A percentile compares a stretch with the other conserved stretches of the same genome.
Evolutionary conservation across 768 basidiomycete species (phyloP).

Genomic region (Leccinum fibrillosum): DNA sequence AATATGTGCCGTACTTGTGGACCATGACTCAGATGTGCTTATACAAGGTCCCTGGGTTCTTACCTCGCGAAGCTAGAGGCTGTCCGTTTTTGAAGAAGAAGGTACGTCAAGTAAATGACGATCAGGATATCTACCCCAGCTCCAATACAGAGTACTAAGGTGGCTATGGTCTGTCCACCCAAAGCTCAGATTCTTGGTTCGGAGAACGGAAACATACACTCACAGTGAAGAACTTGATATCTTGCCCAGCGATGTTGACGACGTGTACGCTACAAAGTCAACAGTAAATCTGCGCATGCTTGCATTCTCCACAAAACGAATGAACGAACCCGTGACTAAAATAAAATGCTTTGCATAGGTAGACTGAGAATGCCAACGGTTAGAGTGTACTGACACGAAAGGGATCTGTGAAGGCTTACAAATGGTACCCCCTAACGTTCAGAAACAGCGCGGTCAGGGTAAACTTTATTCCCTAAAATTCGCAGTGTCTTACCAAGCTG

Average conservation of each 20-base stretch:
- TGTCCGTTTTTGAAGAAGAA: conserved; percentile 4
- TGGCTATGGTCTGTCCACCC: background rate
- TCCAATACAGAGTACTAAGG: background rate
- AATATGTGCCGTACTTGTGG: conserved; percentile 2
- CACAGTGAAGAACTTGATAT: background rate
- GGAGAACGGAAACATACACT: background rate
- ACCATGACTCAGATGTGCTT: background rate
- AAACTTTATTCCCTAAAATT: too few species aligned
- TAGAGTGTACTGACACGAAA: background rate
- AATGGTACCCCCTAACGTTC: background rate
- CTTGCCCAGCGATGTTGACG: background rate
- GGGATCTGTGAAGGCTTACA: background rate
- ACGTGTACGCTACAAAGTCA: conserved; percentile 1
- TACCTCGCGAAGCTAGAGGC: background rate
- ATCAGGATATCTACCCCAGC: conserved; percentile 7
- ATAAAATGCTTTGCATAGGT: background rate
- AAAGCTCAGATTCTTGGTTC: background rate
- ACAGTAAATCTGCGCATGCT: background rate
- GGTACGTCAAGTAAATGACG: background rate
- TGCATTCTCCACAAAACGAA: background rate
- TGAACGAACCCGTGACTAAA: background rate
- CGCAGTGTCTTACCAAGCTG: conserved; percentile 9
- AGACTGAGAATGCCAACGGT: conserved; percentile 6
- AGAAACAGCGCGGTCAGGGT: background rate
- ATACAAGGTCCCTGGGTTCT: background rate